Conservation (phyloP, 768 basidiomycete species). For the Suillus fuscotomentosus region DNA sequence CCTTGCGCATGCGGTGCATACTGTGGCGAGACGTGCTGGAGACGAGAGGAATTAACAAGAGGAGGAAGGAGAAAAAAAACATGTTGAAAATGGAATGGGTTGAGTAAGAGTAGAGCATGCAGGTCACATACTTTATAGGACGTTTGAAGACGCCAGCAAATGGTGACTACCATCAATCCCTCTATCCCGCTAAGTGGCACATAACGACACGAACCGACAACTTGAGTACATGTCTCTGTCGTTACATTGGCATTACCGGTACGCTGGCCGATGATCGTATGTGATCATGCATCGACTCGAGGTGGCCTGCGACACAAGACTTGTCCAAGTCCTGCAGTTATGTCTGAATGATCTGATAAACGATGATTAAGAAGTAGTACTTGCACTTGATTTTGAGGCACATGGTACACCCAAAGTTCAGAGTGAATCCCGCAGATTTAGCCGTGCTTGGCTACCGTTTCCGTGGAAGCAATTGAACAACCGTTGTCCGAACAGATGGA, state of each 20-base stretch:
- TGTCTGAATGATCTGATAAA: not conserved
- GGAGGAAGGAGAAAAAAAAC: constrained; percentile 1
- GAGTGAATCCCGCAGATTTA: not conserved
- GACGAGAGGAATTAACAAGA: constrained; percentile 23
- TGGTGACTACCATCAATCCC: not conserved
- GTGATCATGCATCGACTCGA: not conserved
- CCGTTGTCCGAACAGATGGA: not conserved
- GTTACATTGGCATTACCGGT: not conserved
- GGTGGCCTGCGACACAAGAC: not conserved
- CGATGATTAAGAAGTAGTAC: not conserved
- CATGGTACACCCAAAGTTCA: not conserved
- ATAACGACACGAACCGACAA: not conserved
- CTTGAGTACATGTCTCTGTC: not conserved
- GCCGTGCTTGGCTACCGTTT: not conserved
- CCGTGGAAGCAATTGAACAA: not conserved
- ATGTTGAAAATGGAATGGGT: not conserved
- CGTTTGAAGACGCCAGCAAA: not conserved
- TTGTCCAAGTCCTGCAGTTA: not conserved
- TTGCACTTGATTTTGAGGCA: not conserved
- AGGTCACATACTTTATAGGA: not conserved
- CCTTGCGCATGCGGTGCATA: not conserved
- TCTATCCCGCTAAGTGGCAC: not conserved
- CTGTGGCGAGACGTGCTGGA: constrained; percentile 2
- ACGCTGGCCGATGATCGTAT: not conserved
- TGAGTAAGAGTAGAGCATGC: not conserved